These are phyloP conservation scores for Lactarius hatsudake DNA, from an alignment of 768 basidiomycete species.

Conservation along the genomic window DNA sequence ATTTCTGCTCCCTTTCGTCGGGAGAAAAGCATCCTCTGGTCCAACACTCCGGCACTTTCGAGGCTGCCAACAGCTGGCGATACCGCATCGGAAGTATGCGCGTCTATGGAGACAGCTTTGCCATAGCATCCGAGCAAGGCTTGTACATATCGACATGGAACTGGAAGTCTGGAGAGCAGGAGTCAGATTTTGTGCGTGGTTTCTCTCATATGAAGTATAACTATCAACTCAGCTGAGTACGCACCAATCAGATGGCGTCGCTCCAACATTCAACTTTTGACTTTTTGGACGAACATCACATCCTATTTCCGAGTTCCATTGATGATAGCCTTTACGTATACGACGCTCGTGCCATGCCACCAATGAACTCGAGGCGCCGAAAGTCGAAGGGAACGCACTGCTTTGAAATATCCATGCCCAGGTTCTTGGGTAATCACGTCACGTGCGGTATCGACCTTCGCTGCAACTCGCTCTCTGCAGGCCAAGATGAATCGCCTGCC, in stretches of 20 bases:
- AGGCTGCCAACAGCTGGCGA: conserved; percentile 5
- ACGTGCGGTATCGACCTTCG: not conserved
- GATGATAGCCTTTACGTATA: conserved; percentile 17
- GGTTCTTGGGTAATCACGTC: not conserved
- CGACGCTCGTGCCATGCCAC: conserved; percentile 13
- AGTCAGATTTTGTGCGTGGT: conserved; percentile 15
- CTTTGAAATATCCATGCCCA: conserved; percentile 7
- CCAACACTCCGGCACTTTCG: not conserved
- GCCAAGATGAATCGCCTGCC: not conserved
- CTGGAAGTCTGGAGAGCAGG: conserved; percentile 15
- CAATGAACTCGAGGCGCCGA: not conserved
- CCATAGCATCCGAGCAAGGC: conserved; percentile 13
- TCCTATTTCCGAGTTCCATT: conserved; percentile 12
- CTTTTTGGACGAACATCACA: conserved; percentile 14
- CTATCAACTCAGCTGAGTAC: not conserved
- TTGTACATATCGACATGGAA: conserved; percentile 17
- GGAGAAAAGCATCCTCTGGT: conserved; percentile 3
- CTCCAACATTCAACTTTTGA: conserved; percentile 1
- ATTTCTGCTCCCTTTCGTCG: conserved; percentile 1
- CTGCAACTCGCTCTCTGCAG: not conserved
- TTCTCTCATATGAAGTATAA: not conserved
- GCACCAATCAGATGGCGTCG: conserved; percentile 11
- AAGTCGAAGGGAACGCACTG: conserved; percentile 18
- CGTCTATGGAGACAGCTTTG: conserved; percentile 3
- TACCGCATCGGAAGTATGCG: conserved; percentile 18